phyloP scores from a whole-genome alignment of 169 alveolate species.

The Eimeria necatrix region DNA sequence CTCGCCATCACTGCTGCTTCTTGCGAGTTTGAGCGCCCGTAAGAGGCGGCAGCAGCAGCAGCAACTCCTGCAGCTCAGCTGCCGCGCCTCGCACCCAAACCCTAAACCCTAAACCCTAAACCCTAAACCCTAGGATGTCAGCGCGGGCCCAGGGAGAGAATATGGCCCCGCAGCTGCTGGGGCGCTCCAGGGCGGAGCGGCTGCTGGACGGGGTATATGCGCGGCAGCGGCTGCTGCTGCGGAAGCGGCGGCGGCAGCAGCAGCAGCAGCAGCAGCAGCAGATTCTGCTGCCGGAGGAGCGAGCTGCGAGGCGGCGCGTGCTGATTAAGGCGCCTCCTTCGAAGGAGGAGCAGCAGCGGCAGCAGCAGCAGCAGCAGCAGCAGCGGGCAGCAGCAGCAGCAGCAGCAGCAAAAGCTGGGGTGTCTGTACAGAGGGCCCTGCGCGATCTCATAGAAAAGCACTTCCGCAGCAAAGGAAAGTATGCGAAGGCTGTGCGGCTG shows the following conservation, averaged over 20 bases:
- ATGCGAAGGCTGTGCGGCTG: slow-evolving; percentile 46
- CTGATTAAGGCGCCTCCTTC: not conserved
- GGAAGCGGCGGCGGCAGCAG: too few relatives aligned
- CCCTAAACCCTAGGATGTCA: not conserved
- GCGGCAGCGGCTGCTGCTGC: too few relatives aligned
- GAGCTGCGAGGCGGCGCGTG: slow-evolving; percentile 16
- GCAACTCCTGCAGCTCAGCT: too few relatives aligned
- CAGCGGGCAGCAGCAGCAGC: slow-evolving; percentile 8
- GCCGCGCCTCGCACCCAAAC: not conserved
- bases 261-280: too few relatives aligned
- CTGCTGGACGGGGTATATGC: slow-evolving; percentile 60
- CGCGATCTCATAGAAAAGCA: not conserved
- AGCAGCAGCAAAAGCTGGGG: not conserved
- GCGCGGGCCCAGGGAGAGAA: slow-evolving; percentile 62
- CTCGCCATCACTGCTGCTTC: not conserved
- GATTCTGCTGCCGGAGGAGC: slow-evolving; percentile 27
- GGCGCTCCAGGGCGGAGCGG: slow-evolving; percentile 74
- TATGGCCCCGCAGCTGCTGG: slow-evolving; percentile 38
- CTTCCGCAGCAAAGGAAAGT: slow-evolving; percentile 16
- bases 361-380: slow-evolving; percentile 17
- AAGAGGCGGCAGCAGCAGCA: too few relatives aligned
- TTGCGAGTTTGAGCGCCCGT: too few relatives aligned
- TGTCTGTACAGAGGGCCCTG: not conserved
- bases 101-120: not conserved
- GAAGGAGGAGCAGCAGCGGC: not conserved